These are phyloP conservation scores for Drosera capensis DNA, from an alignment of 148 eudicot species.

Conservation along the genomic window DNA sequence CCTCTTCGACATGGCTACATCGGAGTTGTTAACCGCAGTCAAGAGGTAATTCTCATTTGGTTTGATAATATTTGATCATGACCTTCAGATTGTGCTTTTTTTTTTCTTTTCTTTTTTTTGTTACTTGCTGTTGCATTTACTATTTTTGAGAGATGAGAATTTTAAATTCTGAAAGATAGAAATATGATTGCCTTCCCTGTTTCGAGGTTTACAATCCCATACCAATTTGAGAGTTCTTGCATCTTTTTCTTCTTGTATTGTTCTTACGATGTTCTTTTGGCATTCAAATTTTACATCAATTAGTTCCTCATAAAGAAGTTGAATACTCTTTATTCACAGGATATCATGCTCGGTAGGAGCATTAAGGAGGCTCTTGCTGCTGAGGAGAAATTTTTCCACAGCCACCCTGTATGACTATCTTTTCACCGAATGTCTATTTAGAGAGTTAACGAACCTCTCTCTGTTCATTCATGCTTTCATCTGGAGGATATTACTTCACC, in stretches of 20 bases:
- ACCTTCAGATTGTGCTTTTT: slow-evolving; percentile 1
- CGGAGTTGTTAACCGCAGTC: slow-evolving; percentile 88
- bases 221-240: too few relatives aligned
- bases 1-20: slow-evolving; percentile 87
- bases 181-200: too few relatives aligned
- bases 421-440: not conserved
- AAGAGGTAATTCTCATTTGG: slow-evolving; percentile 40
- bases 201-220: too few relatives aligned
- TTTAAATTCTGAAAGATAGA: too few relatives aligned
- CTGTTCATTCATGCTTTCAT: not conserved
- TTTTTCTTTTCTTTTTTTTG: not conserved
- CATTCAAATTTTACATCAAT: not conserved
- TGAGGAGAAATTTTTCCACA: slow-evolving; percentile 86
- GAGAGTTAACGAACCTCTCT: not conserved
- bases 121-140: too few relatives aligned
- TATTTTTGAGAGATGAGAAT: too few relatives aligned
- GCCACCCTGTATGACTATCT: slow-evolving; percentile 60
- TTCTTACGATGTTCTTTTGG: too few relatives aligned
- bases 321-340: slow-evolving; percentile 22
- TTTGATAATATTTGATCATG: not conserved
- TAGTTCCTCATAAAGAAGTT: not conserved
- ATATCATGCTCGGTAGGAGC: slow-evolving; percentile 52
- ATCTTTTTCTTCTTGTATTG: too few relatives aligned
- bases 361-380: slow-evolving; percentile 88
- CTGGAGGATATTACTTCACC: not conserved